Base-by-base conservation (phyloP, 495 filamentous ascomycete species). In the Hapsidospora chrysogenum region DNA sequence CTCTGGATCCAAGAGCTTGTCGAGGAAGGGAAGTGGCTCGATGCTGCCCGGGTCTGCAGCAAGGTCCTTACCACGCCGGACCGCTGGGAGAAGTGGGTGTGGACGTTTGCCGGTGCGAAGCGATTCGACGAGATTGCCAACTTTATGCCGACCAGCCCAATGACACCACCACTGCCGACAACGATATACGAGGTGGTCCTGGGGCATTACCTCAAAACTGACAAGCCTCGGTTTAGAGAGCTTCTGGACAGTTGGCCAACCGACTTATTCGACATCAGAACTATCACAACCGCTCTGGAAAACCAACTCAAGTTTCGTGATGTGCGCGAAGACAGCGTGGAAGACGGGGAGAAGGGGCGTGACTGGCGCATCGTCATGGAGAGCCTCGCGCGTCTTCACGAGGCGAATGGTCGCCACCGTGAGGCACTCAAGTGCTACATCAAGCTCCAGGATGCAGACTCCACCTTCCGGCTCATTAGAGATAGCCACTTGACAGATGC, bases 71-170 rank as follows among this genome's bases (percentile, higher is more conserved):
- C 73, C 25, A 80, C 72, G n/a, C 67, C 84, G 3, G 56, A 74
- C 30, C 64, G 78, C 42, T 96, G 92, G 92, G 86, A 97, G 52
- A 78, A 87, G 41, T 95, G 85, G 85, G 78, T 87, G 7, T 85
- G 77, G 74, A 72, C 66, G 0, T 97, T 97, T 48, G 82, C 86
- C 18, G 75, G 79, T 31, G 78, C 82, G 4, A 61, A 78, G 39
- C 85, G 78, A 46, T 76, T 85, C 41, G 80, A 93, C 46, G 87
- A 96, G 38, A 92, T 97, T 22, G 79, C 81, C 4, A 66, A 76
- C 17, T 75, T 78, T 43, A 81, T 97, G 14, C 89, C 89, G 0
- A 72, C 69, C 1, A 69, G 68, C 20, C 70, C 72, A 18, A 60
- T 87, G 33, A 70, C 68, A n/a, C 83, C 85, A 6, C 74, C 81